These are phyloP conservation scores for Kondoa malvinella DNA, from an alignment of 768 basidiomycete species.

Conservation along the genomic window DNA sequence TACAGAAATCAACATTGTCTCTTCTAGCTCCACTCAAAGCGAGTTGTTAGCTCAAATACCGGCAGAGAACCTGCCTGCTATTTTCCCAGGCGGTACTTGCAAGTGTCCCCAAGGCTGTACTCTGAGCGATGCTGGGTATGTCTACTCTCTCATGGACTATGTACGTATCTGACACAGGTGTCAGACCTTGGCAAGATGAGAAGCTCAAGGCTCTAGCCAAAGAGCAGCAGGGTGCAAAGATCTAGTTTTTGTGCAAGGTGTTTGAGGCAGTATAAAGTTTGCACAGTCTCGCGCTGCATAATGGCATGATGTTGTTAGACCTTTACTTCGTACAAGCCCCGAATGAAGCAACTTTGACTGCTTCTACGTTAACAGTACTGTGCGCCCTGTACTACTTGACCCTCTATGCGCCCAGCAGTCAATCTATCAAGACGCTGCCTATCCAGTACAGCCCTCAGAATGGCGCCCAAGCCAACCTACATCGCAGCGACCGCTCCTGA, in stretches of 20 bases:
- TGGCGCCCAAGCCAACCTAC: slow-evolving; percentile 5
- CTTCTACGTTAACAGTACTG: neutral
- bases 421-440: neutral
- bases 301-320: too few relatives aligned
- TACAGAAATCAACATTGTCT: slow-evolving; percentile 5
- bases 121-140: slow-evolving; percentile 57
- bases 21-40: slow-evolving; percentile 45
- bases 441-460: neutral
- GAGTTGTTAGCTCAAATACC: slow-evolving; percentile 68
- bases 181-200: slow-evolving; percentile 14
- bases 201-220: neutral
- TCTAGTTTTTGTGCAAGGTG: neutral
- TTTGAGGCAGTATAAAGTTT: too few relatives aligned
- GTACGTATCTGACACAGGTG: neutral
- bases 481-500: neutral
- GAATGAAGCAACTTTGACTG: neutral
- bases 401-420: slow-evolving; percentile 2
- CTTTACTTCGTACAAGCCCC: neutral
- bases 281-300: too few relatives aligned
- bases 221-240: slow-evolving; percentile 3
- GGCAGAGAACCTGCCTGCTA: slow-evolving; percentile 61
- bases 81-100: slow-evolving; percentile 63
- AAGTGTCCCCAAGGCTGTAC: slow-evolving; percentile 63
- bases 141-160: neutral
- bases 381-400: too few relatives aligned